Evolutionary conservation across 495 filamentous ascomycete species (phyloP), one percentile per base, ranked within the genome.

Genomic region (Aspergillus campestris): DNA sequence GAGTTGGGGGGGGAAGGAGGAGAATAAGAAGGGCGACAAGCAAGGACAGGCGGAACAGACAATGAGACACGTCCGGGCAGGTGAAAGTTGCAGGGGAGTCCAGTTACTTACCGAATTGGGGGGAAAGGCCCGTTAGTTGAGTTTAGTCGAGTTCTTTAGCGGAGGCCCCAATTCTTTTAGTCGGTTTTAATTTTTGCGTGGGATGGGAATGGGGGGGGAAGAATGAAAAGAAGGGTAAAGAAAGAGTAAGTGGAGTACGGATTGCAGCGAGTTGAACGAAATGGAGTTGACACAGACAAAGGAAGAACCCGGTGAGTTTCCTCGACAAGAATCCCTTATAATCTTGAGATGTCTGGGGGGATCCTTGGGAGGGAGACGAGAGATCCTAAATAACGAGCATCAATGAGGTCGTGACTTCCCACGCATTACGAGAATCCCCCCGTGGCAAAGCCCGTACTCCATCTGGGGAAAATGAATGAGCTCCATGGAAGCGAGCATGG

Each of bases 101-200:
- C 30, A 53, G 47, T 50, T 53, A 53, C 50, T 52, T 52, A 57
- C 53, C 44, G 15, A 41, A 52, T 45, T 38, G 40, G 55, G 51
- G 48, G 51, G 50, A 43, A 44, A 51, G 39, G 48, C 42, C 55
- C 48, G 55, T 53, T 53, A 51, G 50, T 53, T 45, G 48, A 47
- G 43, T 46, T 51, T 50, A 46, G 48, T 10, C 12, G 39, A 15
- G 12, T 40, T 24, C 40, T 41, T 49, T 34, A 28, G 42, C 18
- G 18, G 18, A 24, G 18, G 18, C 18, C 18, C 18, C 18, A 24
- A 24, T 24, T 38, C 38, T 31, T 15, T 35, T 45, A 41, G 37
- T 24, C 18, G 18, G 18, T 24, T 11, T 40, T 42, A 14, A 42
- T 31, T 42, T 42, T 38, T 38, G 15, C 8, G 36, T 24, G 7